A percentile compares a stretch with the other conserved stretches of the same genome.
Evolutionary conservation across 2,329 filamentous ascomycete genomes (phyloP).

Genomic region (Xylariaceae sp.): DNA sequence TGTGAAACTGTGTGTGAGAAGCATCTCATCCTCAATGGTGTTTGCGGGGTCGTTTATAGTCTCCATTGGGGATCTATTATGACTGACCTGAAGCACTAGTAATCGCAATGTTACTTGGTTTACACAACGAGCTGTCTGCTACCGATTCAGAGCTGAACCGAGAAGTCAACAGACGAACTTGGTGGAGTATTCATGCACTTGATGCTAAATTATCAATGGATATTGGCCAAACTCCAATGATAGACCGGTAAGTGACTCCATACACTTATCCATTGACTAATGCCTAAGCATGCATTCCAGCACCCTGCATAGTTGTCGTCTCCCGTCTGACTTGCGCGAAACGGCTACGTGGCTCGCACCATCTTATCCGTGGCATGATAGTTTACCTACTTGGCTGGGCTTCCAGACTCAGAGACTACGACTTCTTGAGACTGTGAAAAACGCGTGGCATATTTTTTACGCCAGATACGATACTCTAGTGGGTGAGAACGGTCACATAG

Average conservation of each 20-base stretch:
- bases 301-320: slow-evolving; percentile 7
- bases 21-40: neutral
- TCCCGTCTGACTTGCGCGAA: slow-evolving; percentile 9
- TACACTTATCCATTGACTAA: neutral
- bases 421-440: slow-evolving; percentile 5
- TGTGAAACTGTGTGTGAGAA: neutral
- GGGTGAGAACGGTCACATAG: slow-evolving; percentile 3
- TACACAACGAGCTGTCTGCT: slow-evolving; percentile 8
- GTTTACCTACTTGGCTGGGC: slow-evolving; percentile 14
- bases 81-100: slow-evolving; percentile 1
- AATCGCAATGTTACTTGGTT: slow-evolving; percentile 13
- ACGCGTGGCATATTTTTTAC: slow-evolving; percentile 1
- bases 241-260: slow-evolving; percentile 5
- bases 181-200: slow-evolving; percentile 19
- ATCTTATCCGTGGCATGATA: slow-evolving; percentile 11
- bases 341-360: slow-evolving; percentile 12
- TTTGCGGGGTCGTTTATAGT: neutral
- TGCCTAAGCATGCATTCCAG: neutral
- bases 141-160: slow-evolving; percentile 7
- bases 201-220: slow-evolving; percentile 17
- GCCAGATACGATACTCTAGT: slow-evolving; percentile 10
- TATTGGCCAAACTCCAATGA: slow-evolving; percentile 14
- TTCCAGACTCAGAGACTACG: slow-evolving; percentile 16
- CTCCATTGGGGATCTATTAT: neutral
- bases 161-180: slow-evolving; percentile 15